Conservation (phyloP, 2,329 filamentous ascomycete genomes). For the Xylariaceae sp. region DNA sequence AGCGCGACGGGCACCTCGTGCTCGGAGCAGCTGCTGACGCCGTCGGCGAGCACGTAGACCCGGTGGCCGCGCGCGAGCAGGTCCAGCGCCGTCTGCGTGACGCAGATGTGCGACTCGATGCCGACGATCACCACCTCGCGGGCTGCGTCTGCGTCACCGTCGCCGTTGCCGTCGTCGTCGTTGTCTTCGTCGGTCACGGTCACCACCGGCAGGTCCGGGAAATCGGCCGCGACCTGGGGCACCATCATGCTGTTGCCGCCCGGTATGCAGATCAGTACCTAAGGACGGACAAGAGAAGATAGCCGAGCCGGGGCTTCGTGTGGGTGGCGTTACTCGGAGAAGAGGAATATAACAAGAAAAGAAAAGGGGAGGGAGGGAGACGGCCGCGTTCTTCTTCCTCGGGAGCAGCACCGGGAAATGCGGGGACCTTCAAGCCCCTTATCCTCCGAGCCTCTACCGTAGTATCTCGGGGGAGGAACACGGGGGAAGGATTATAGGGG, state of each 20-base stretch:
- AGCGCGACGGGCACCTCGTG: constrained; percentile 77
- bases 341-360: no score
- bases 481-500: no score
- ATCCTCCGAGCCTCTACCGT: no score
- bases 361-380: no score
- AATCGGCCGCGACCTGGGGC: constrained; percentile 49
- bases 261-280: no score
- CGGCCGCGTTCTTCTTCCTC: no score
- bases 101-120: constrained; percentile 90
- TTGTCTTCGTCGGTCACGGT: neutral
- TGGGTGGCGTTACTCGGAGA: no score
- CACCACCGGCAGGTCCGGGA: constrained; percentile 9
- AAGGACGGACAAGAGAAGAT: no score
- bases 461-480: no score
- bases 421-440: no score
- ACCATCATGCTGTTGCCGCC: constrained; percentile 84
- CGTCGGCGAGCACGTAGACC: constrained; percentile 85
- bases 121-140: constrained; percentile 69
- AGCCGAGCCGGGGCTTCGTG: no score
- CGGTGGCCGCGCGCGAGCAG: constrained; percentile 62
- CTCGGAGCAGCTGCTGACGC: constrained; percentile 77
- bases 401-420: no score
- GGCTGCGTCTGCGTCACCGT: constrained; percentile 16
- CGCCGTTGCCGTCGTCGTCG: constrained; percentile 18
- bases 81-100: constrained; percentile 87